Percentiles rank a stretch among this genome's conserved stretches.
phyloP scores from a whole-genome alignment of 164 flowering plant species.

The Akebia trifoliata region DNA sequence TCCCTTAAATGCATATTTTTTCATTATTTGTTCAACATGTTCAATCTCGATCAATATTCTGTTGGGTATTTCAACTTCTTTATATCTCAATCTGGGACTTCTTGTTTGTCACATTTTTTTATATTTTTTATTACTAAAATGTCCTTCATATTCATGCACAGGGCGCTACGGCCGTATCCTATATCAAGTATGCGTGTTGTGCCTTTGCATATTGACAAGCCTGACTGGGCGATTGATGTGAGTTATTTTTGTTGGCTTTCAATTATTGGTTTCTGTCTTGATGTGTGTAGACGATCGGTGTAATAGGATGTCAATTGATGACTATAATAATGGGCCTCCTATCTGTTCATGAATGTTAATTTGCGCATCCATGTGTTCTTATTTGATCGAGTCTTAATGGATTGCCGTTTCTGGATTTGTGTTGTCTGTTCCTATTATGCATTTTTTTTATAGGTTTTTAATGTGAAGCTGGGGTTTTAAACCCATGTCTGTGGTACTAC shows the following conservation, averaged over 20 bases:
- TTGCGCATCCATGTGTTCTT: neutral
- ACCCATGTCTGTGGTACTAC: too few relatives aligned
- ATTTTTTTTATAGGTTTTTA: too few relatives aligned
- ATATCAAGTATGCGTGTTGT: slow-evolving; percentile 65
- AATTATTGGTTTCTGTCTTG: slow-evolving; percentile 5
- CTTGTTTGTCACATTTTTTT: neutral
- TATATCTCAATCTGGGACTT: too few relatives aligned
- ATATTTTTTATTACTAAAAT: neutral
- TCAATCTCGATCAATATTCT: too few relatives aligned
- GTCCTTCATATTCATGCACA: slow-evolving; percentile 21
- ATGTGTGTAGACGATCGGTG: neutral
- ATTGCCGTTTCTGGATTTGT: too few relatives aligned
- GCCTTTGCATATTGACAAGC: slow-evolving; percentile 68
- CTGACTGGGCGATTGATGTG: slow-evolving; percentile 96
- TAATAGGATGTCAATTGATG: neutral
- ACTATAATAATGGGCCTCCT: neutral
- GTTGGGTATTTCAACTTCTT: too few relatives aligned
- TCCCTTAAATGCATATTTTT: too few relatives aligned
- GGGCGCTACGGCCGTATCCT: slow-evolving; percentile 74
- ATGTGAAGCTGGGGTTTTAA: too few relatives aligned
- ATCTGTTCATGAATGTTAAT: too few relatives aligned
- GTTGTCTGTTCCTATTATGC: too few relatives aligned
- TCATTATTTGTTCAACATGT: too few relatives aligned
- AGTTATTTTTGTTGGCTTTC: slow-evolving; percentile 22
- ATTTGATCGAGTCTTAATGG: neutral